A percentile compares a stretch with the other conserved stretches of the same genome.
These are phyloP conservation scores for Trichaptum fuscoviolaceum DNA, from an alignment of 768 basidiomycete genomes.

Conservation along the genomic window DNA sequence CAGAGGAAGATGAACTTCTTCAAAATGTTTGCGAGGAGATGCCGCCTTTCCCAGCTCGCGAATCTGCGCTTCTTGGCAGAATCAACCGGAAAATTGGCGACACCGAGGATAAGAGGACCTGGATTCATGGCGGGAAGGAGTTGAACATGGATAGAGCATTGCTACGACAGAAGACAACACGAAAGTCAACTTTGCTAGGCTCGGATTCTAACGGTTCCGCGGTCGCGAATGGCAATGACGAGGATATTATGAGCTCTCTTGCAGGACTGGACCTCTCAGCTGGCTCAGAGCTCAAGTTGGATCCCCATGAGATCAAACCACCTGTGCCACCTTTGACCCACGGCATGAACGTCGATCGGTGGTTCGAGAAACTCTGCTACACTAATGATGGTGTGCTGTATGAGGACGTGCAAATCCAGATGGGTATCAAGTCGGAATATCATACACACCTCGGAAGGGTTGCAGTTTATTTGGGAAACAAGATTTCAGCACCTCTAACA, in stretches of 20 bases:
- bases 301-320: constrained; percentile 18
- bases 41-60: constrained; percentile 95
- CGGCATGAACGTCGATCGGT: constrained; percentile 76
- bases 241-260: constrained; percentile 66
- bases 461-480: constrained; percentile 95
- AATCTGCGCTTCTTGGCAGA: constrained; percentile 82
- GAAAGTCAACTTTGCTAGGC: constrained; percentile 34
- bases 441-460: constrained; percentile 92
- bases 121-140: constrained; percentile 94
- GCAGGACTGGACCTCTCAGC: constrained; percentile 73
- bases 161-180: constrained; percentile 18
- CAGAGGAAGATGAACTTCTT: constrained; percentile 88
- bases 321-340: constrained; percentile 50
- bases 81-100: constrained; percentile 87
- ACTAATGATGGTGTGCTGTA: constrained; percentile 84
- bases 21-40: constrained; percentile 98
- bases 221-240: constrained; percentile 28
- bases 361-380: constrained; percentile 83
- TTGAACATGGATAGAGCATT: constrained; percentile 75
- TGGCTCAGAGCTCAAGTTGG: constrained; percentile 20
- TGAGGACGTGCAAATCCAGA: constrained; percentile 92
- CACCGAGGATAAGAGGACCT: constrained; percentile 92
- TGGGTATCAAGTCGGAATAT: constrained; percentile 95
- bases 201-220: constrained; percentile 32
- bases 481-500: constrained; percentile 81